Percentiles rank a stretch among this genome's conserved stretches.
Evolutionary conservation across 106 monocot species (phyloP).

Genomic region (Phalaenopsis aphrodite): DNA sequence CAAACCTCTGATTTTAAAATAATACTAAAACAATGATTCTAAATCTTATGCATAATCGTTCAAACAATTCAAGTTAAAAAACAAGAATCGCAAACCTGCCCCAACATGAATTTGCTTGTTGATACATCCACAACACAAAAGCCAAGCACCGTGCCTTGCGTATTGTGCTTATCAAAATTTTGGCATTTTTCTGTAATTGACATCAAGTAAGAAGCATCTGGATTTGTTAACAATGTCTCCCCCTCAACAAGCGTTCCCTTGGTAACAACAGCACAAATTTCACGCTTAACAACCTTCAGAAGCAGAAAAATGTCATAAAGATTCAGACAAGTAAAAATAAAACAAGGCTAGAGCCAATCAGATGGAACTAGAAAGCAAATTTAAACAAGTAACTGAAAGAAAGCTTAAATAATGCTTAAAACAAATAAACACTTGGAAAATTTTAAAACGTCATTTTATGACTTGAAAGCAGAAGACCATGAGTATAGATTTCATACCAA

Average conservation of each 20-base stretch:
- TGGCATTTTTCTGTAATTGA: slow-evolving; percentile 63
- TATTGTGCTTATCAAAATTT: slow-evolving; percentile 21
- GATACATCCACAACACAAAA: slow-evolving; percentile 90
- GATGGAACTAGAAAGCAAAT: background rate
- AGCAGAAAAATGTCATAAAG: slow-evolving; percentile 4
- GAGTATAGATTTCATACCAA: background rate
- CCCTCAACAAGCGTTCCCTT: slow-evolving; percentile 92
- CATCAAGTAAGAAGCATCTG: slow-evolving; percentile 77
- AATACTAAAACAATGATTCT: background rate
- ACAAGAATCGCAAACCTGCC: slow-evolving; percentile 52
- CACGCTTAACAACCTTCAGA: slow-evolving; percentile 91
- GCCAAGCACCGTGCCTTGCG: slow-evolving; percentile 38
- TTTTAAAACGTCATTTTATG: background rate
- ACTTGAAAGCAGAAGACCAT: background rate
- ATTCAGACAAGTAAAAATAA: background rate
- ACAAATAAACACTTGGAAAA: background rate
- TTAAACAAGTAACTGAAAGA: background rate
- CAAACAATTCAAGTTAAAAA: slow-evolving; percentile 1
- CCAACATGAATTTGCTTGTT: slow-evolving; percentile 86
- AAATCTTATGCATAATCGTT: background rate
- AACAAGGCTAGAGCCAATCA: background rate
- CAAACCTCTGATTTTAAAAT: background rate
- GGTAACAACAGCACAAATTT: slow-evolving; percentile 94
- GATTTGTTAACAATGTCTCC: slow-evolving; percentile 53
- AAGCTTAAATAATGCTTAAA: background rate